Evolutionary conservation across 2,329 filamentous ascomycete species (phyloP).

Genomic region (Chrysoporthe puriensis): DNA sequence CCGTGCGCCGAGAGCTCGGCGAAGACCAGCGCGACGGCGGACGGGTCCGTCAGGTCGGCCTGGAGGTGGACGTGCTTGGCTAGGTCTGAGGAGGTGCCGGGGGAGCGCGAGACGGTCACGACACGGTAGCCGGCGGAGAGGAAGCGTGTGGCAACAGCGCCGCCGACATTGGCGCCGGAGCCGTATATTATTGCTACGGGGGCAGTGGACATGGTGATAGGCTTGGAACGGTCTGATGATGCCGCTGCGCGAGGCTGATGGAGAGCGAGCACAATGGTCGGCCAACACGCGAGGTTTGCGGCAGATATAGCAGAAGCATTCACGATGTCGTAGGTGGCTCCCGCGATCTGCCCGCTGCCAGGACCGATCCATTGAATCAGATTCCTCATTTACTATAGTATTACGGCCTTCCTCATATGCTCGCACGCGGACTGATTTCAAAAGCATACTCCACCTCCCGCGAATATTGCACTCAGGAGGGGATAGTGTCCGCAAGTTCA

Average conservation of each 20-base stretch:
- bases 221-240: background rate
- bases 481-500: too few relatives aligned
- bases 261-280: background rate
- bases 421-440: too few relatives aligned
- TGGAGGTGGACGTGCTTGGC: background rate
- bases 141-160: conserved; percentile 16
- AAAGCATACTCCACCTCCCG: too few relatives aligned
- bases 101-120: conserved; percentile 18
- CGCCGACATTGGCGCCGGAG: conserved; percentile 23
- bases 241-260: background rate
- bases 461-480: too few relatives aligned
- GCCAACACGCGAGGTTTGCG: background rate
- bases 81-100: background rate
- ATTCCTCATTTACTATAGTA: too few relatives aligned
- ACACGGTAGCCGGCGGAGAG: conserved; percentile 16
- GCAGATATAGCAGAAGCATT: background rate
- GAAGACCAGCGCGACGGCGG: conserved; percentile 2
- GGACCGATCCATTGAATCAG: background rate
- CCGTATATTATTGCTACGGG: conserved; percentile 25
- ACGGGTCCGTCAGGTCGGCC: conserved; percentile 18
- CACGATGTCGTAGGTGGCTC: background rate
- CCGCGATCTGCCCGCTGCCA: background rate
- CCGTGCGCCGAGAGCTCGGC: background rate
- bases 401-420: too few relatives aligned
- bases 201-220: background rate